Evolutionary conservation across 495 filamentous ascomycete species (phyloP).

Genomic region (Physcia stellaris): DNA sequence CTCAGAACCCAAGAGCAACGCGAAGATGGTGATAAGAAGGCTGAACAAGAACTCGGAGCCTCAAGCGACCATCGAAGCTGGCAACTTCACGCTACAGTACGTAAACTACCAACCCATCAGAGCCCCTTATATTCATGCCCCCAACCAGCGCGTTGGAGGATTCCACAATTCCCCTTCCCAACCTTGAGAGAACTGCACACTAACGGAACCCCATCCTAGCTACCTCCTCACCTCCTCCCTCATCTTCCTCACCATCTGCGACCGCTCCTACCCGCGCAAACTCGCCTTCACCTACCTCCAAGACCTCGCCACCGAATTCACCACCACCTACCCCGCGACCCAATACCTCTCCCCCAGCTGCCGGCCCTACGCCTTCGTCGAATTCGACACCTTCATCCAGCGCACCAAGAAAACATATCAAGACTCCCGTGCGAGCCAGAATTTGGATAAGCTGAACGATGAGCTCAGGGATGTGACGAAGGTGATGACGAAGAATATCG

Average conservation of each 20-base stretch:
- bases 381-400: conserved; percentile 95
- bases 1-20: conserved; percentile 75
- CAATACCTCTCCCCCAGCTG: conserved; percentile 62
- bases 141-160: background rate
- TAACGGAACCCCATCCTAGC: conserved; percentile 28
- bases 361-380: conserved; percentile 89
- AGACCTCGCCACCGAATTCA: conserved; percentile 84
- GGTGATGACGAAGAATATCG: conserved; percentile 99
- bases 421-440: conserved; percentile 73
- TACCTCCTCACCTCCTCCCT: conserved; percentile 74
- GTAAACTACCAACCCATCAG: conserved; percentile 15
- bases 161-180: background rate
- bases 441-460: conserved; percentile 82
- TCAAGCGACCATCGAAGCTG: conserved; percentile 84
- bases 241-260: conserved; percentile 86
- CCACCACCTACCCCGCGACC: conserved; percentile 58
- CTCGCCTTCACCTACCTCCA: conserved; percentile 97
- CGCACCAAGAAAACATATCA: conserved; percentile 91
- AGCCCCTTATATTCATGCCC: background rate
- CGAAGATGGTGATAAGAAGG: conserved; percentile 76
- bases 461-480: conserved; percentile 96
- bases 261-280: conserved; percentile 89
- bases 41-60: conserved; percentile 77
- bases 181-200: conserved; percentile 3
- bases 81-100: conserved; percentile 77